phyloP scores from a whole-genome alignment of 2,329 filamentous ascomycete genomes.

The Leptographium radiaticola region DNA sequence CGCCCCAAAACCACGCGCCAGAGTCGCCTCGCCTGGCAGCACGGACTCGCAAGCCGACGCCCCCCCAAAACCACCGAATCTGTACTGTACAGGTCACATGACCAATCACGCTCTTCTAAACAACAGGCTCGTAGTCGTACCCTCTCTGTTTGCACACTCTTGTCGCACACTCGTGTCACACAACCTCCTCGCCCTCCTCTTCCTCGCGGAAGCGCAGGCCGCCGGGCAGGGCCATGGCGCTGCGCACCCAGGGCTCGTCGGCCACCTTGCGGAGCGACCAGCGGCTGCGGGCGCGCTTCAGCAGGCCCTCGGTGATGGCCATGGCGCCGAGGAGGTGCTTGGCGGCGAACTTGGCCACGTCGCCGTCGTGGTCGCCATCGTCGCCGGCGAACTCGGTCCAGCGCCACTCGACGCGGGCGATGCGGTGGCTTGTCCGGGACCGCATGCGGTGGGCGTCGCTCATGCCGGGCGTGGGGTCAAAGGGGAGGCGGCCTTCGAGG shows the following conservation, averaged over 20 bases:
- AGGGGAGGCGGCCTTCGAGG: conserved; percentile 84
- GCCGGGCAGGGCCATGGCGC: conserved; percentile 56
- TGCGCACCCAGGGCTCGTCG: conserved; percentile 60
- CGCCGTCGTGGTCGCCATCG: conserved; percentile 73
- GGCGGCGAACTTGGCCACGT: conserved; percentile 42
- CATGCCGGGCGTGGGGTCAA: conserved; percentile 76
- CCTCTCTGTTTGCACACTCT: not conserved
- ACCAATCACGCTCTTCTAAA: not conserved
- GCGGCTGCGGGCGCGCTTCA: conserved; percentile 70
- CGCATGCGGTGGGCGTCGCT: conserved; percentile 63
- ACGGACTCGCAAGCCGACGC: not conserved
- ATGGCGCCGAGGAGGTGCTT: conserved; percentile 61
- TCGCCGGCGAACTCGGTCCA: conserved; percentile 80
- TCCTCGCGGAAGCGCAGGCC: conserved; percentile 48
- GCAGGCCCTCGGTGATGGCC: conserved; percentile 66
- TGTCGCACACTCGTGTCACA: not conserved
- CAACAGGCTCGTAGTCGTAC: too few species aligned
- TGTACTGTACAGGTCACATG: not conserved
- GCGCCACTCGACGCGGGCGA: conserved; percentile 87
- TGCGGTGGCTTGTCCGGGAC: conserved; percentile 81
- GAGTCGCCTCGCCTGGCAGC: not conserved
- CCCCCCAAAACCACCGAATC: not conserved
- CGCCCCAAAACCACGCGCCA: not conserved
- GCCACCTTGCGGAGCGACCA: conserved; percentile 65
- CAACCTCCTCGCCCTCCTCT: conserved; percentile 40